These are phyloP conservation scores for Chrysochromulina parva DNA, from an alignment of 78 protist species.

Conservation along the genomic window DNA sequence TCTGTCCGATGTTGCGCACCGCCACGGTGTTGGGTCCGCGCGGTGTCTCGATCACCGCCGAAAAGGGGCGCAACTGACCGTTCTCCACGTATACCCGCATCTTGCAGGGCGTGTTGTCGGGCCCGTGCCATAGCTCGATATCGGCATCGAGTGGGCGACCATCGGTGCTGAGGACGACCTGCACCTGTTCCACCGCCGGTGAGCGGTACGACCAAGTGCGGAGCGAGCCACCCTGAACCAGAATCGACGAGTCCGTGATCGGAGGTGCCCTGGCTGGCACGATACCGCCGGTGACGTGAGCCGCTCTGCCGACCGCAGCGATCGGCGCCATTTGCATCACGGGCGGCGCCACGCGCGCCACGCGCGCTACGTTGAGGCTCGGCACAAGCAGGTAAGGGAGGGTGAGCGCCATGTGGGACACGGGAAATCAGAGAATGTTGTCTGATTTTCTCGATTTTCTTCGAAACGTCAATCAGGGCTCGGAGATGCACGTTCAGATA, in stretches of 20 bases:
- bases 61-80: not conserved
- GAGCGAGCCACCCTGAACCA: not conserved
- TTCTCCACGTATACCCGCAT: not conserved
- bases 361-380: too few relatives aligned
- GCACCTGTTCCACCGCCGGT: not conserved
- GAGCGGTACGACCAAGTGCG: not conserved
- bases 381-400: too few relatives aligned
- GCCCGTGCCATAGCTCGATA: not conserved
- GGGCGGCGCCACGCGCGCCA: too few relatives aligned
- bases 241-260: not conserved
- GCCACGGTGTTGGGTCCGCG: not conserved
- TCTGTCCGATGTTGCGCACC: not conserved
- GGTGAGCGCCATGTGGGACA: too few relatives aligned
- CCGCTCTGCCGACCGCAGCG: too few relatives aligned
- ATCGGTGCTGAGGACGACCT: not conserved
- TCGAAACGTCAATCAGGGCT: too few relatives aligned
- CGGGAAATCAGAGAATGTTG: too few relatives aligned
- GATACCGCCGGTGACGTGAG: too few relatives aligned
- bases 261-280: too few relatives aligned
- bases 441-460: too few relatives aligned
- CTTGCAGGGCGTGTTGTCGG: not conserved
- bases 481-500: too few relatives aligned
- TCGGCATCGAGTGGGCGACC: not conserved
- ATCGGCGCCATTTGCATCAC: too few relatives aligned
- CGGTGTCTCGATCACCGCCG: not conserved